Evolutionary conservation across 2,329 filamentous ascomycete species (phyloP).

Genomic region (Alternaria angustiovoidea): DNA sequence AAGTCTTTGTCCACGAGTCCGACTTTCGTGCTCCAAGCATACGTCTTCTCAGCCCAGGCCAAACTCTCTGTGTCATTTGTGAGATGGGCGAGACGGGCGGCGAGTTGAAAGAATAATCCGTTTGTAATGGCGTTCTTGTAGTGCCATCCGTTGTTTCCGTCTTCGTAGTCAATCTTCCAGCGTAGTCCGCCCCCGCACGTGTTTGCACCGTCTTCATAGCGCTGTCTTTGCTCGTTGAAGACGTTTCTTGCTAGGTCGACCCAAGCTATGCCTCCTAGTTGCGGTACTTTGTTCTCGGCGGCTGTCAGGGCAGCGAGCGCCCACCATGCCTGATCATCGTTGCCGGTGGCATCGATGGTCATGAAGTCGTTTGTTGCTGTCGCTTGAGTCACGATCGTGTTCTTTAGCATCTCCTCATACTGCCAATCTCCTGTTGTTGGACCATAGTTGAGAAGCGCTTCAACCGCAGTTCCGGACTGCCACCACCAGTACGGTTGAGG

Average conservation of each 20-base stretch:
- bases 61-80: slow-evolving; percentile 62
- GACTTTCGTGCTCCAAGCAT: slow-evolving; percentile 61
- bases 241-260: slow-evolving; percentile 71
- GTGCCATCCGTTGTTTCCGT: slow-evolving; percentile 70
- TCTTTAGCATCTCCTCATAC: slow-evolving; percentile 48
- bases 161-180: slow-evolving; percentile 80
- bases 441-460: slow-evolving; percentile 50
- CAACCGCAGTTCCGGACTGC: slow-evolving; percentile 38
- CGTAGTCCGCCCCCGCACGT: slow-evolving; percentile 69
- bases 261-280: slow-evolving; percentile 62
- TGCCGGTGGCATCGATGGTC: slow-evolving; percentile 59
- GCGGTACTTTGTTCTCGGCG: slow-evolving; percentile 69
- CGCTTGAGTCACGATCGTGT: slow-evolving; percentile 36
- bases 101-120: slow-evolving; percentile 80
- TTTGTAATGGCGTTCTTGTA: slow-evolving; percentile 85
- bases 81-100: slow-evolving; percentile 73
- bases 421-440: slow-evolving; percentile 52
- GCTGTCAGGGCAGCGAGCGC: slow-evolving; percentile 71
- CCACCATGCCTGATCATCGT: slow-evolving; percentile 80
- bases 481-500: slow-evolving; percentile 41
- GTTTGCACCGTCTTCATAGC: slow-evolving; percentile 69
- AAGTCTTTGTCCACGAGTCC: slow-evolving; percentile 60
- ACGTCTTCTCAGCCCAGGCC: slow-evolving; percentile 70
- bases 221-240: slow-evolving; percentile 71
- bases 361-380: slow-evolving; percentile 49